These are phyloP conservation scores for Calocera viscosa DNA, from an alignment of 768 basidiomycete genomes.

Conservation along the genomic window DNA sequence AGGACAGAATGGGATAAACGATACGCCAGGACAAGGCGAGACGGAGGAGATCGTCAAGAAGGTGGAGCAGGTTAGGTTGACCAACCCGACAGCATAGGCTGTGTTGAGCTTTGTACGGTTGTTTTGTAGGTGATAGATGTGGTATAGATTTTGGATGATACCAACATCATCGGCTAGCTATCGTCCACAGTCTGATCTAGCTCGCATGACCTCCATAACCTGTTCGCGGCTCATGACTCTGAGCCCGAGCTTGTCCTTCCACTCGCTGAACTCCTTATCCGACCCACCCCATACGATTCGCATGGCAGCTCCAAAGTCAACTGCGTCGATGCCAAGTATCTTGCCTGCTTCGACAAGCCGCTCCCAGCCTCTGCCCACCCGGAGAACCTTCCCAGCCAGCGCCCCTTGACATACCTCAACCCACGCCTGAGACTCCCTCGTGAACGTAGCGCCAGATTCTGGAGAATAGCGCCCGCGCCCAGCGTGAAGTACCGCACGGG, in stretches of 20 bases:
- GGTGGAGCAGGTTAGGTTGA: neutral
- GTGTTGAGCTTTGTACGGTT: neutral
- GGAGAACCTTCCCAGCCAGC: slow-evolving; percentile 35
- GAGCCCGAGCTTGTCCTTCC: neutral
- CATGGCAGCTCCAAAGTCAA: slow-evolving; percentile 37
- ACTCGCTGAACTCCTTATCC: slow-evolving; percentile 17
- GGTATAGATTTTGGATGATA: neutral
- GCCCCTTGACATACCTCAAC: slow-evolving; percentile 60
- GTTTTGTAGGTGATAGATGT: neutral
- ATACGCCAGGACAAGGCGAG: neutral
- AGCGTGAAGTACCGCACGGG: slow-evolving; percentile 70
- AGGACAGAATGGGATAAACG: neutral
- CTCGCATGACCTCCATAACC: neutral
- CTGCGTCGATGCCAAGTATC: slow-evolving; percentile 49
- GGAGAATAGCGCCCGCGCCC: slow-evolving; percentile 48
- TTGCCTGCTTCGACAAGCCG: slow-evolving; percentile 56
- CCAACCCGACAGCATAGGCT: neutral
- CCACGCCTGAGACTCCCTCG: slow-evolving; percentile 71
- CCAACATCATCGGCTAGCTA: neutral
- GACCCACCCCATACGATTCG: slow-evolving; percentile 42
- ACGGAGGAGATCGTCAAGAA: slow-evolving; percentile 2
- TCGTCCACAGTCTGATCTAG: neutral
- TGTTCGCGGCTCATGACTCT: neutral
- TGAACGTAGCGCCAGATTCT: slow-evolving; percentile 48
- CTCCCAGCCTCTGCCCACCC: slow-evolving; percentile 50